Evolutionary conservation across 192 early-diverging fungal species (phyloP), one percentile per base, ranked within the genome.

Genomic region (Umbelopsis vinacea): DNA sequence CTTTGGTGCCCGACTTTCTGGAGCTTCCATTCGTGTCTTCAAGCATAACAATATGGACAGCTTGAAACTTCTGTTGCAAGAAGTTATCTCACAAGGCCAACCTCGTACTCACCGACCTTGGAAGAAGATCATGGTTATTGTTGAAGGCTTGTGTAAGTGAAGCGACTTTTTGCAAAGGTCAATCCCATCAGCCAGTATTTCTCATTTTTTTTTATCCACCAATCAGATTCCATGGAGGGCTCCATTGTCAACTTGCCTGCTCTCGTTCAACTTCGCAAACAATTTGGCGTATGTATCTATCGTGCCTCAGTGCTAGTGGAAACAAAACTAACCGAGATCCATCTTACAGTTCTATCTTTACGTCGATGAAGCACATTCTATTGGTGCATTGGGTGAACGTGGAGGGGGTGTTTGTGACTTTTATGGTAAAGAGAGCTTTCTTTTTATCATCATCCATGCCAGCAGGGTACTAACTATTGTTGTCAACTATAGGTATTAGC

Each of bases 111-210:
- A 98, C 78, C 90, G 97, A 29, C 97, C 96, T 14, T 99, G 97
- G 97, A 97, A 97, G 83, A 99, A 99, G 84, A 99, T 99, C 78
- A 78, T 99, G 72, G 88, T 99, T 4, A 88, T 99, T 23, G 95
- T 99, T 26, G 96, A 99, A 75, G 96, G 96, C 43, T 84, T 99
- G 29, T 99, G 57, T 63, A 63, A 37, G 57, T 63, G 15, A 15
- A 50, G 4, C 40, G 6, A 21, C n/a, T 50, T 50, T 2, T 6
- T 50, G 15, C 1, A 17, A 50, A 50, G 48, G 15, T 21, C n/a
- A 50, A 50, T 50, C 5, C 48, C n/a, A 50, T 6, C n/a, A 12
- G 3, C 40, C 40, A 43, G 40, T 6, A 12, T 50, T 15, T 50
- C 15, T 15, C 7, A 15, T 50, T 17, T 17, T 8, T 21, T 50